Evolutionary conservation across 2,329 filamentous ascomycete species (phyloP).

Genomic region (Colletotrichum coccodes): DNA sequence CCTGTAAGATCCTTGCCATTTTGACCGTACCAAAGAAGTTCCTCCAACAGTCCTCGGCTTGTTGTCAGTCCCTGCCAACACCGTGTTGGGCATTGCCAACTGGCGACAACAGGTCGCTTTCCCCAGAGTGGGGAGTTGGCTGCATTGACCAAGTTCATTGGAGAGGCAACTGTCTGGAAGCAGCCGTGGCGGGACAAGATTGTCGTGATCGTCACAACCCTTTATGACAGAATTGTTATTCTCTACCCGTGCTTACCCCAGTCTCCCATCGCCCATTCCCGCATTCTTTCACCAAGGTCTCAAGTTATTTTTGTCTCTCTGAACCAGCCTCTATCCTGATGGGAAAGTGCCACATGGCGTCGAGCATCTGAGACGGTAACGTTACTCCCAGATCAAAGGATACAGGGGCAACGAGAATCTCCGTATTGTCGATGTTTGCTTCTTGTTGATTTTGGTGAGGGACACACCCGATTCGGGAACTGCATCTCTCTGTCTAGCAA

Average conservation of each 20-base stretch:
- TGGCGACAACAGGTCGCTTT: neutral
- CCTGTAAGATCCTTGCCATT: neutral
- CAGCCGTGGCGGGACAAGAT: too few species aligned
- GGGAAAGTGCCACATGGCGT: too few species aligned
- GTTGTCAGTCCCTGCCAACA: neutral
- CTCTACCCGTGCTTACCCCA: too few species aligned
- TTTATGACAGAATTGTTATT: too few species aligned
- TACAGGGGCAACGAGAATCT: neutral
- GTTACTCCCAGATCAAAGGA: neutral
- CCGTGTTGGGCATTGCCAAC: neutral
- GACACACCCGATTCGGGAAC: too few species aligned
- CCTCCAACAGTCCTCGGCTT: neutral
- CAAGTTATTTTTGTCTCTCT: neutral
- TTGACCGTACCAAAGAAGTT: neutral
- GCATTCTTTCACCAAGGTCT: too few species aligned
- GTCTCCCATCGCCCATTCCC: neutral
- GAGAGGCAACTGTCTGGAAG: too few species aligned
- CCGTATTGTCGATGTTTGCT: neutral
- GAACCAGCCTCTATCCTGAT: too few species aligned
- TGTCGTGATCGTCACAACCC: too few species aligned
- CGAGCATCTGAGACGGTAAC: neutral
- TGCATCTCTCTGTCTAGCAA: slow-evolving; percentile 7
- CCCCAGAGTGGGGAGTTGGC: too few species aligned
- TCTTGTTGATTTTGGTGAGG: neutral
- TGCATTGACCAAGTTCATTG: neutral